A percentile compares a stretch with the other conserved stretches of the same genome.
Evolutionary conservation across 345 rosid genomes (phyloP).

Genomic region (Salix viminalis): DNA sequence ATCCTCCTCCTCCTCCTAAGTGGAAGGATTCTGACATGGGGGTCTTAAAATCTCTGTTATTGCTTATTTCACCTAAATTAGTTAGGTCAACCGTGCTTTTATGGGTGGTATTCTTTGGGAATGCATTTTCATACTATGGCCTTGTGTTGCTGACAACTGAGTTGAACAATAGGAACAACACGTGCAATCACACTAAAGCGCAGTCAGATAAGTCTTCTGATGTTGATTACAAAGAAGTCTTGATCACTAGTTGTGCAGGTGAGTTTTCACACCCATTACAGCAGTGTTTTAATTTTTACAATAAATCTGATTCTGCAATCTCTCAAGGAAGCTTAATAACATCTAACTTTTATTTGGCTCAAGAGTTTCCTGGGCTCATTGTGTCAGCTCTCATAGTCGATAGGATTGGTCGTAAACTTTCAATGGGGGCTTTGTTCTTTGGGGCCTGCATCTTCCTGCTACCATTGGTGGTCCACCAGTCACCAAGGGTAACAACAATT

Average conservation of each 20-base stretch:
- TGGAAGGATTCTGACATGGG: slow-evolving; percentile 38
- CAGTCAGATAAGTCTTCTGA: slow-evolving; percentile 29
- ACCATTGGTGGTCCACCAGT: slow-evolving; percentile 67
- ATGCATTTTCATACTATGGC: slow-evolving; percentile 85
- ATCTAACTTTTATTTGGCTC: slow-evolving; percentile 19
- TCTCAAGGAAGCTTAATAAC: slow-evolving; percentile 6
- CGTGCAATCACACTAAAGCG: slow-evolving; percentile 30
- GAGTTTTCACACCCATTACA: not conserved
- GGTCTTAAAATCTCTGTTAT: slow-evolving; percentile 35
- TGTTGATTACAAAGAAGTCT: slow-evolving; percentile 63
- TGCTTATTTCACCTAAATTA: slow-evolving; percentile 69
- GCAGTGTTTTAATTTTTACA: not conserved
- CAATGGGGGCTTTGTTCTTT: slow-evolving; percentile 80
- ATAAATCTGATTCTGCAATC: not conserved
- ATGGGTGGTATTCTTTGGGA: slow-evolving; percentile 85
- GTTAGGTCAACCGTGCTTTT: slow-evolving; percentile 64
- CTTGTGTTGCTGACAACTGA: slow-evolving; percentile 87
- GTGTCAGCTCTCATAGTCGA: slow-evolving; percentile 72
- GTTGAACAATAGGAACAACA: slow-evolving; percentile 49
- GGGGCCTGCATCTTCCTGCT: slow-evolving; percentile 59
- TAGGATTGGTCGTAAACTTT: slow-evolving; percentile 71
- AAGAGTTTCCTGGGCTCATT: slow-evolving; percentile 78
- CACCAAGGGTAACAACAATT: slow-evolving; percentile 53
- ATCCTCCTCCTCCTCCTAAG: slow-evolving; percentile 10
- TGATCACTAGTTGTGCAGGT: slow-evolving; percentile 90